phyloP scores from a whole-genome alignment of 73 alveolate genomes.

The Paramecium primaurelia region DNA sequence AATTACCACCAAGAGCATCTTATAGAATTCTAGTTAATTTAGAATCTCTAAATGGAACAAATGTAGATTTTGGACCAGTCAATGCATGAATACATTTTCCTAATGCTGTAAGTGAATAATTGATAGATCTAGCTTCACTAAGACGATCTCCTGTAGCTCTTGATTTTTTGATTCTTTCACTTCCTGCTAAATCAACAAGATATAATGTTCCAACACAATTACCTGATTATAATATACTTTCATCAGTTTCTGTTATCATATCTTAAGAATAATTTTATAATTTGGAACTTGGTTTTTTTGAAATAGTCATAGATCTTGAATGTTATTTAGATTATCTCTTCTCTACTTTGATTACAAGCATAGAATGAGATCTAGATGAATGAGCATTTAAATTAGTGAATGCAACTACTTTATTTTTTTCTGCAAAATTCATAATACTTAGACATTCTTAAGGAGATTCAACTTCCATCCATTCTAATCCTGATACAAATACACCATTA shows the following conservation, averaged over 20 bases:
- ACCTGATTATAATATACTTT: background rate
- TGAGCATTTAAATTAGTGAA: constrained; percentile 83
- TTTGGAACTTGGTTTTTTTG: constrained; percentile 55
- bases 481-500: constrained; percentile 89
- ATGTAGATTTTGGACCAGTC: constrained; percentile 63
- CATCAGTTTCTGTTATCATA: background rate
- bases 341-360: constrained; percentile 85
- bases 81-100: constrained; percentile 90
- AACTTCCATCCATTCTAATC: constrained; percentile 83
- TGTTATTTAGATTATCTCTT: constrained; percentile 47
- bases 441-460: constrained; percentile 77
- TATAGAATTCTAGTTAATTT: constrained; percentile 85
- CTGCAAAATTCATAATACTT: constrained; percentile 80
- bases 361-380: constrained; percentile 88
- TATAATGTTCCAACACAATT: constrained; percentile 73
- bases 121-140: constrained; percentile 84
- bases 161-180: constrained; percentile 92
- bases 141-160: constrained; percentile 85
- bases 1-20: constrained; percentile 95
- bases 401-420: constrained; percentile 88
- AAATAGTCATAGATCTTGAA: constrained; percentile 58
- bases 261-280: constrained; percentile 57
- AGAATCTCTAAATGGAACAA: constrained; percentile 87
- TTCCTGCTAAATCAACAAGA: constrained; percentile 97
- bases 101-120: constrained; percentile 77